Base-by-base conservation (phyloP, 2,329 filamentous ascomycete genomes). In the Exophiala mesophila region DNA sequence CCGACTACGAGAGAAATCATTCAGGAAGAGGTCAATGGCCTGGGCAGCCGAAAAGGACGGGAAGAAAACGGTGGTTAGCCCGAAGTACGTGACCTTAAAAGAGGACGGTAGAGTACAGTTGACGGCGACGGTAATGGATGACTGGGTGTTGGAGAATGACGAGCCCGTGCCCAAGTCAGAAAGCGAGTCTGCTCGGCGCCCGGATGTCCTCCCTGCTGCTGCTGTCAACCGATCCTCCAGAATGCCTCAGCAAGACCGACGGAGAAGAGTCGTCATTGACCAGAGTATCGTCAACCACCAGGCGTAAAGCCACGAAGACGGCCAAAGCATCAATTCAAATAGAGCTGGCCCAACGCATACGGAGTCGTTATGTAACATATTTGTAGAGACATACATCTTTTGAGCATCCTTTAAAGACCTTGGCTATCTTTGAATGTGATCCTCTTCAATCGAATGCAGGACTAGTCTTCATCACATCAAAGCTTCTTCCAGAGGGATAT, bases 51-150 rank as follows among this genome's bases (percentile, higher is more conserved):
- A 37, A n/a, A 41, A 43, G 16, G 49, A 48, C 23, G 53, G 53
- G 9, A 41, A 39, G 8, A 55, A 54, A 32, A 20, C 46, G 17
- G 48, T 49, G 10, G 50, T 53, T 3, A 42, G 37, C 17, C 50
- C 48, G 19, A 44, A 21, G 3, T 28, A 41, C 3, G 39, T 46
- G 18, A 40, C 20, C 7, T 36, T 55, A 8, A 49, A 41, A 15
- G 45, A 51, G 32, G 37, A 38, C 39, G 53, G 53, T 20, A 49
- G 47, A 32, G 36, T 53, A 17, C 36, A 48, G 23, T 43, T 55
- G 24, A 23, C 44, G 10, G 46, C 46, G 8, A 40, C 21, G 21
- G 36, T 44, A 4, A 32, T 39, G 17, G 31, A 35, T 17, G 30
- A 41, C 13, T 52, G 46, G 46, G 29, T 26, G 34, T 32, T 52